A percentile compares a stretch with the other conserved stretches of the same genome.
Evolutionary conservation across 106 monocot genomes (phyloP).

Genomic region (Allium sativum): DNA sequence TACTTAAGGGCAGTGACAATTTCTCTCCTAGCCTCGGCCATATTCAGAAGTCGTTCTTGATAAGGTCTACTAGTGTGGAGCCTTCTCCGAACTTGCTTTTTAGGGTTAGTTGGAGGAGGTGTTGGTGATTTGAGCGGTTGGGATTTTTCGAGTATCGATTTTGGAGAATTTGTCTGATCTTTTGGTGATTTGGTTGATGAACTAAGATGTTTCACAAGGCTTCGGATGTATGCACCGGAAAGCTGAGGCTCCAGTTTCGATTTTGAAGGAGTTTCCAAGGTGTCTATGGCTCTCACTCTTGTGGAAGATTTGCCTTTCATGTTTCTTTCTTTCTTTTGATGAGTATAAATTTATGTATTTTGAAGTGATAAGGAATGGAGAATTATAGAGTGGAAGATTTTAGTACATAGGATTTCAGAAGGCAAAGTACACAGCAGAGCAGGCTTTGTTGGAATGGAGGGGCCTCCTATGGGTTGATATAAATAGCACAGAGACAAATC

Average conservation of each 20-base stretch:
- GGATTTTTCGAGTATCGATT: constrained; percentile 6
- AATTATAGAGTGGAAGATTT: constrained; percentile 1
- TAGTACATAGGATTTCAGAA: constrained; percentile 6
- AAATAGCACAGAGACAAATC: constrained; percentile 8
- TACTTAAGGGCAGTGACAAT: constrained; percentile 80
- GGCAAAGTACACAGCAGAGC: constrained; percentile 13
- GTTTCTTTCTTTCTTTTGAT: background rate
- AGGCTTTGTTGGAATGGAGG: constrained; percentile 9
- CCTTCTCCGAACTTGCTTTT: constrained; percentile 81
- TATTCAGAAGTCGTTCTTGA: constrained; percentile 71
- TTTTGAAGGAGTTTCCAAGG: constrained; percentile 15
- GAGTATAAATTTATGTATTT: no score
- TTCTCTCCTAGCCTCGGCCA: constrained; percentile 93
- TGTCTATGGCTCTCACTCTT: constrained; percentile 13
- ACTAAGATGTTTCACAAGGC: constrained; percentile 71
- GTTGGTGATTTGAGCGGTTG: background rate
- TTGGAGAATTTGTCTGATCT: constrained; percentile 7
- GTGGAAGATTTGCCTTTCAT: constrained; percentile 15
- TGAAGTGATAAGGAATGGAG: constrained; percentile 2
- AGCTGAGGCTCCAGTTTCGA: constrained; percentile 42
- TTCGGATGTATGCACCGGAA: constrained; percentile 72
- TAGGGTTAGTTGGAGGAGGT: constrained; percentile 19
- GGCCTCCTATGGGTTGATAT: constrained; percentile 10
- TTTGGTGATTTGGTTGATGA: constrained; percentile 34
- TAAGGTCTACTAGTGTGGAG: constrained; percentile 69